Evolutionary conservation across 768 basidiomycete species (phyloP), one percentile per base, ranked within the genome.

Genomic region (Termitomyces titanicus): DNA sequence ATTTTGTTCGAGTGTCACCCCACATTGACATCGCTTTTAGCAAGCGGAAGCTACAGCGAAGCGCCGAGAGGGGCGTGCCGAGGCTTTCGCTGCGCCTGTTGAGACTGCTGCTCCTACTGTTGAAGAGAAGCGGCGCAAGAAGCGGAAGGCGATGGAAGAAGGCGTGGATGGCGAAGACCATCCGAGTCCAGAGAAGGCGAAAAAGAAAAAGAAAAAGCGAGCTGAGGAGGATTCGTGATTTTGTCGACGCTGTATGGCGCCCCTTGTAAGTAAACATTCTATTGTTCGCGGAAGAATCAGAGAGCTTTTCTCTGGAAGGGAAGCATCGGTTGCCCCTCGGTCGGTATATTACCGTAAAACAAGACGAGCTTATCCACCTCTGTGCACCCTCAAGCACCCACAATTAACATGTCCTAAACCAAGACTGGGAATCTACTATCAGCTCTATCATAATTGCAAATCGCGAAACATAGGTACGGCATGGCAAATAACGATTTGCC

Each of bases 31-130:
- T 61, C 25, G 31, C 38, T 60, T 33, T 43, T 59, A 95, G 91
- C 94, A 98, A 92, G 78, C 80, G 24, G 88, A 89, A 58, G 78
- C 79, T 11, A 82, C 83, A 5, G 85, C 80, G 22, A 82, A 85
- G 63, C 84, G 87, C 52, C 83, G 79, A 43, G 88, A 84, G 22
- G 85, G 91, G 68, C 86, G 97, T 20, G 91, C 92, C 51, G 87
- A 93, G 69, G 92, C 82, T 0, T 98, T 91, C 53, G 78, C 94
- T 44, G 92, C 94, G 2, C 97, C 97, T 2, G 77, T 72, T n/a
- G 96, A 99, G 69, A 74, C 74, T 20, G 80, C 79, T 2, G 89
- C 79, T 22, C 84, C 83, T 1, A 87, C 85, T 1, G 83, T 94
- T 15, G 88, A 88, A 67, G 87, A 93, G 68, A 93, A 88, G 67